Percentiles rank a stretch among this genome's conserved stretches.
Evolutionary conservation across 1,139 yeast species (phyloP).

Genomic region (Saccharomyces uvarum): DNA sequence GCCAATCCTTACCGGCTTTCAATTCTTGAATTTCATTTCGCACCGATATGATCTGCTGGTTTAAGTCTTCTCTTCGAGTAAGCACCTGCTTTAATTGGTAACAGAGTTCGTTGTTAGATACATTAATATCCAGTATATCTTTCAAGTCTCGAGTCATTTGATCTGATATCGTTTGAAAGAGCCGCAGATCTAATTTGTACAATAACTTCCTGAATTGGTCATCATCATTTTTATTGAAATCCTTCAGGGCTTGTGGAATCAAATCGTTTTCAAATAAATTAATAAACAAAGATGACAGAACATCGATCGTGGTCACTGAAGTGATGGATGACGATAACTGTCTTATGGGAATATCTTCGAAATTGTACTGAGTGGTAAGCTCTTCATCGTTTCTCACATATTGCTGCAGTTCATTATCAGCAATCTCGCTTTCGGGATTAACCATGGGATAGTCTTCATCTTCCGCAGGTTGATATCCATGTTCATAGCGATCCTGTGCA

Average conservation of each 20-base stretch:
- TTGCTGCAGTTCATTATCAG: neutral
- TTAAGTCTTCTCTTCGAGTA: slow-evolving; percentile 14
- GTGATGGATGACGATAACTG: slow-evolving; percentile 22
- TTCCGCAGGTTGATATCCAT: neutral
- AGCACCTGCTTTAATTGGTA: slow-evolving; percentile 18
- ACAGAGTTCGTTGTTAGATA: slow-evolving; percentile 28
- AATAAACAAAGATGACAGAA: slow-evolving; percentile 15
- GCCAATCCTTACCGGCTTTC: slow-evolving; percentile 15
- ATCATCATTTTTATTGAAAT: slow-evolving; percentile 11
- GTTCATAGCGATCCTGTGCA: neutral
- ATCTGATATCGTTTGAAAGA: slow-evolving; percentile 18
- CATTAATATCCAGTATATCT: slow-evolving; percentile 27
- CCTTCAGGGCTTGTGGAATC: slow-evolving; percentile 17
- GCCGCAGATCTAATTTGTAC: slow-evolving; percentile 25
- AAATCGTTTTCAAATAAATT: slow-evolving; percentile 17
- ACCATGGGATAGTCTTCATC: neutral
- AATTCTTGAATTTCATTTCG: slow-evolving; percentile 13
- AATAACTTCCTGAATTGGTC: slow-evolving; percentile 14
- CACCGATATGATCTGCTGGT: slow-evolving; percentile 15
- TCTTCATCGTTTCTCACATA: neutral
- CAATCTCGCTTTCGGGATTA: neutral
- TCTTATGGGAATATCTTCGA: slow-evolving; percentile 17
- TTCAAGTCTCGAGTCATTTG: slow-evolving; percentile 19
- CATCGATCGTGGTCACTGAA: slow-evolving; percentile 23
- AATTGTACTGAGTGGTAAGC: slow-evolving; percentile 10